Evolutionary conservation across 495 filamentous ascomycete genomes (phyloP), one percentile per base, ranked within the genome.

Genomic region (Xylaria nigripes): DNA sequence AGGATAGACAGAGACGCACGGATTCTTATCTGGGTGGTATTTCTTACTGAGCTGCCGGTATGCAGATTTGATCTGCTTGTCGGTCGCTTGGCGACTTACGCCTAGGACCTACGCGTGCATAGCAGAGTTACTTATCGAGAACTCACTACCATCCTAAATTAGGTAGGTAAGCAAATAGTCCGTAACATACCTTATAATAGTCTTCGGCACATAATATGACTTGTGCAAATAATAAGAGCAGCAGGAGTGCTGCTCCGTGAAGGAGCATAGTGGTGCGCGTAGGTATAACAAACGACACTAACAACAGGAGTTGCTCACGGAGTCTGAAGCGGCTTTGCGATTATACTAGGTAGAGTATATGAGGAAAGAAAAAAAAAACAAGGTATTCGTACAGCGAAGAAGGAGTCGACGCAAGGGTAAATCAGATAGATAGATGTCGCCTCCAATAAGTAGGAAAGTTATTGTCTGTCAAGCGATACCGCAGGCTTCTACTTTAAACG

Each of bases 11-110:
- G 48, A 4, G 38, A 79, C 86, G 62, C 73, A 95, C 89, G 93
- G 93, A 59, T 99, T 99, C 80, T 99, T 99, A 68, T 99, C 93
- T 0, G 93, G 93, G 63, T 99, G 93, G 69, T 79, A 96, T 72
- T 95, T 95, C 72, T 96, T 96, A 77, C 87, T 93, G 4, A 97
- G 73, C 45, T 81, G 86, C 46, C 90, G 82, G 70, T 99, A 99
- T 30, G 93, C 94, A n/a, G 86, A 83, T 72, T 97, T 99, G 71
- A 98, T 90, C 64, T 97, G 89, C 61, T 81, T 82, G 45, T 96
- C 92, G 13, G 81, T 86, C 3, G 93, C 92, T 19, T 81, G 75
- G 66, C 85, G 90, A 64, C 86, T 78, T 62, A 98, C 68, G 45
- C 86, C 89, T 29, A 98, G 81, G 41, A 94, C 76, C 79, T 87